Conservation (phyloP, 2,329 filamentous ascomycete species). For the Rugonectria rugulosa region DNA sequence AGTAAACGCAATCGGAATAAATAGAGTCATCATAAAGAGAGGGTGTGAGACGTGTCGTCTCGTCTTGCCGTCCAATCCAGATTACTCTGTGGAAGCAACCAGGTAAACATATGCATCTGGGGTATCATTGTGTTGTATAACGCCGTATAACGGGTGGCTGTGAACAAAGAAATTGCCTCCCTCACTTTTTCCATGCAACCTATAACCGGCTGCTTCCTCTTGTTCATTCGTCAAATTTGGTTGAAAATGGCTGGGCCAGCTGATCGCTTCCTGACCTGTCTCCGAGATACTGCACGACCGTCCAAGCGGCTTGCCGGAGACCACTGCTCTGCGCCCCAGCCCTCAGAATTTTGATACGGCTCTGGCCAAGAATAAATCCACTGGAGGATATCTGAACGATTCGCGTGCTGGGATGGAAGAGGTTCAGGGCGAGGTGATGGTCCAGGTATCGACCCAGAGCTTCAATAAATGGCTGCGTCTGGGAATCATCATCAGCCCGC, state of each 20-base stretch:
- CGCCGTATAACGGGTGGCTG: background rate
- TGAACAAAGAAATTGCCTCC: background rate
- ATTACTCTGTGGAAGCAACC: too few species aligned
- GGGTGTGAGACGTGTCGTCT: too few species aligned
- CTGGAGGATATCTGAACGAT: constrained; percentile 62
- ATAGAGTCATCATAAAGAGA: too few species aligned
- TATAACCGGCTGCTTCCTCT: background rate
- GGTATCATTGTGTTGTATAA: background rate
- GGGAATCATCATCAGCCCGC: constrained; percentile 41
- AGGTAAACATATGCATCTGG: too few species aligned
- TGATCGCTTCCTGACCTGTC: constrained; percentile 43
- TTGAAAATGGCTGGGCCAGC: constrained; percentile 34
- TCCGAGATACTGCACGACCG: constrained; percentile 47
- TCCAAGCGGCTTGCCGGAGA: constrained; percentile 47
- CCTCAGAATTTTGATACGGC: constrained; percentile 56
- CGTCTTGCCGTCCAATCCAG: too few species aligned
- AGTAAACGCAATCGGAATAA: too few species aligned
- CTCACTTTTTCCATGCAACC: background rate
- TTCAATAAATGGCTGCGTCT: constrained; percentile 54
- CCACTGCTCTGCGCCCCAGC: constrained; percentile 41
- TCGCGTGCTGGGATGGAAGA: constrained; percentile 63
- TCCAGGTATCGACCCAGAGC: constrained; percentile 59
- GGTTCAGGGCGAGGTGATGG: constrained; percentile 61
- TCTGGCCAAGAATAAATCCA: constrained; percentile 63
- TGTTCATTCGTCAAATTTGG: constrained; percentile 28